phyloP scores from a whole-genome alignment of 345 rosid genomes.

The Isatis tinctoria region DNA sequence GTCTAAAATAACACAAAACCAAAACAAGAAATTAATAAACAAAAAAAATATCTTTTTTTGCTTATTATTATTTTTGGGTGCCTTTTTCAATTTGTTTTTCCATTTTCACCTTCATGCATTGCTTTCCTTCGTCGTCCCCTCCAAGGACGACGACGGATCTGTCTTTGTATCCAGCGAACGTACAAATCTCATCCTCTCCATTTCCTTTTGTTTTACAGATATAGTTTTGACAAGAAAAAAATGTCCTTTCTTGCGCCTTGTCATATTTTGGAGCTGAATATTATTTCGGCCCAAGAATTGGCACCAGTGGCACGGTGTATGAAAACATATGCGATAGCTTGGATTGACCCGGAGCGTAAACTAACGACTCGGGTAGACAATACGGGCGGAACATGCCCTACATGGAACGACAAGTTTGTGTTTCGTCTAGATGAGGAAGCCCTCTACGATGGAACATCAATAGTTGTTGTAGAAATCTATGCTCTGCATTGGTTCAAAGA shows the following conservation, averaged over 20 bases:
- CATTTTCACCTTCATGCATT: slow-evolving; percentile 31
- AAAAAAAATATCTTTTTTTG: not conserved
- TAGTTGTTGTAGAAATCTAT: slow-evolving; percentile 76
- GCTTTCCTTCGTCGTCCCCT: slow-evolving; percentile 32
- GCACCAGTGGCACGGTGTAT: slow-evolving; percentile 52
- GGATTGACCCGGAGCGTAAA: slow-evolving; percentile 79
- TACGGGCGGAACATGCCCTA: slow-evolving; percentile 63
- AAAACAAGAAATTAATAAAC: slow-evolving; percentile 7
- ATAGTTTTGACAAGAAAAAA: not conserved
- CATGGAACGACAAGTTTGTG: slow-evolving; percentile 91
- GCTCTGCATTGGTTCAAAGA: slow-evolving; percentile 84
- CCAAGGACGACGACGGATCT: slow-evolving; percentile 34
- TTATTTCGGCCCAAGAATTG: slow-evolving; percentile 81
- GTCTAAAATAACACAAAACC: slow-evolving; percentile 26
- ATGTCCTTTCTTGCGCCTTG: slow-evolving; percentile 53
- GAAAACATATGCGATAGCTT: slow-evolving; percentile 79
- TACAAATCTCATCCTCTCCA: not conserved
- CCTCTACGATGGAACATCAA: slow-evolving; percentile 58
- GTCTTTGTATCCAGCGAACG: not conserved
- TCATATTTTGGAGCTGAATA: slow-evolving; percentile 69
- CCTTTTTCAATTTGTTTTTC: not conserved
- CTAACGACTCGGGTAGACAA: slow-evolving; percentile 63
- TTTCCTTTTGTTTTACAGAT: not conserved
- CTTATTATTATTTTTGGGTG: slow-evolving; percentile 17
- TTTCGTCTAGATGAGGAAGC: slow-evolving; percentile 79